Evolutionary conservation across 2,329 filamentous ascomycete species (phyloP).

Genomic region (Epichloe typhina): DNA sequence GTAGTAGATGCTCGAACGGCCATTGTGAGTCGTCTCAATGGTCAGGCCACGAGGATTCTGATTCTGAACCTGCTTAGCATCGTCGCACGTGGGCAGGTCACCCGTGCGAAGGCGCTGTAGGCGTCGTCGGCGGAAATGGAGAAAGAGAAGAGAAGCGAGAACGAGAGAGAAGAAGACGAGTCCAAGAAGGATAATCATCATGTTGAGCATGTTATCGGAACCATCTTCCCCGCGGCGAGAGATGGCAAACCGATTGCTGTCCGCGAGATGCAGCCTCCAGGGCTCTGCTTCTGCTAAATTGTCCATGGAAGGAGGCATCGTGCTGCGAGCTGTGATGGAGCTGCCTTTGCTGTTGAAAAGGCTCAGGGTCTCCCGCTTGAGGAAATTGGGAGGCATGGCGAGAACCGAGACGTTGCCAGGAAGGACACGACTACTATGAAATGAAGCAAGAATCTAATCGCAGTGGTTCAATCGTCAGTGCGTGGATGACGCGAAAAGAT

Average conservation of each 20-base stretch:
- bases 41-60: constrained; percentile 33
- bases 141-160: constrained; percentile 53
- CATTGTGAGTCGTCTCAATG: constrained; percentile 41
- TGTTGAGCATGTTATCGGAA: constrained; percentile 53
- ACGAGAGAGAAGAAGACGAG: constrained; percentile 61
- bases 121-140: constrained; percentile 53
- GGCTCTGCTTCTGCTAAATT: constrained; percentile 4
- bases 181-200: constrained; percentile 67
- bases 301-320: constrained; percentile 3
- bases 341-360: not conserved
- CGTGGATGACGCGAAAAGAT: not conserved
- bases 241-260: constrained; percentile 4
- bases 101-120: constrained; percentile 35
- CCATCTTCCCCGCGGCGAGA: constrained; percentile 21
- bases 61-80: constrained; percentile 41
- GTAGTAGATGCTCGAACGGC: constrained; percentile 58
- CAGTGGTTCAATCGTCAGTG: constrained; percentile 2
- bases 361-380: not conserved
- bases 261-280: constrained; percentile 7
- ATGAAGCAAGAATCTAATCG: constrained; percentile 7
- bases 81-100: constrained; percentile 57
- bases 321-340: constrained; percentile 6
- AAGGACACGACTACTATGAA: constrained; percentile 4
- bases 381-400: constrained; percentile 7
- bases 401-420: not conserved